These are phyloP conservation scores for Geotrichum cucujoidarum DNA, from an alignment of 1,139 yeast species.

Conservation along the genomic window DNA sequence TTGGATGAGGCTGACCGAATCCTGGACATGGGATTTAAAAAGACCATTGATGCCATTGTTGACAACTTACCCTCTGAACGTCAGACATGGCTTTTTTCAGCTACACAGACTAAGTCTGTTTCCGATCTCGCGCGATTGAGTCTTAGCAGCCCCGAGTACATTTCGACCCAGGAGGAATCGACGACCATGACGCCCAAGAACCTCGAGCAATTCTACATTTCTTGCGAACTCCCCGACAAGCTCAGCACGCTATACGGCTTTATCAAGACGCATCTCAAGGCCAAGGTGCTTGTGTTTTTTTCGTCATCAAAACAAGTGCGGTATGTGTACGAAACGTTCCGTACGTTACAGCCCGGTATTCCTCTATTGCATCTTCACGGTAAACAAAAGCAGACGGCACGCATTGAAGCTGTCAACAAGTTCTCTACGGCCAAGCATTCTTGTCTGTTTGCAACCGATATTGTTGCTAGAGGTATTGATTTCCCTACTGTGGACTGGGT, in stretches of 20 bases:
- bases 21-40: conserved; percentile 93
- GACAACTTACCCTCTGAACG: conserved; percentile 73
- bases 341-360: conserved; percentile 93
- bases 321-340: conserved; percentile 82
- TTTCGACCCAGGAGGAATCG: conserved; percentile 48
- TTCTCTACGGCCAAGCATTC: conserved; percentile 83
- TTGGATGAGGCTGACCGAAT: conserved; percentile 96
- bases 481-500: conserved; percentile 99
- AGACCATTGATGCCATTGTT: conserved; percentile 79
- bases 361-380: conserved; percentile 91
- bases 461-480: conserved; percentile 95
- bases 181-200: conserved; percentile 68
- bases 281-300: conserved; percentile 80
- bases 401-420: conserved; percentile 83
- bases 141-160: conserved; percentile 63
- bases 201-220: conserved; percentile 75
- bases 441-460: conserved; percentile 91
- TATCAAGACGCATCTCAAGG: conserved; percentile 78
- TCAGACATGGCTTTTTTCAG: conserved; percentile 86
- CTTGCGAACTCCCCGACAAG: conserved; percentile 70
- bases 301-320: conserved; percentile 95
- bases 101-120: conserved; percentile 88
- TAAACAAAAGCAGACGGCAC: conserved; percentile 87
- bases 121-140: conserved; percentile 86
- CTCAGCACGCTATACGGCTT: conserved; percentile 85